These are phyloP conservation scores for Colletotrichum chrysophilum DNA, from an alignment of 2,329 filamentous ascomycete genomes.

Conservation along the genomic window DNA sequence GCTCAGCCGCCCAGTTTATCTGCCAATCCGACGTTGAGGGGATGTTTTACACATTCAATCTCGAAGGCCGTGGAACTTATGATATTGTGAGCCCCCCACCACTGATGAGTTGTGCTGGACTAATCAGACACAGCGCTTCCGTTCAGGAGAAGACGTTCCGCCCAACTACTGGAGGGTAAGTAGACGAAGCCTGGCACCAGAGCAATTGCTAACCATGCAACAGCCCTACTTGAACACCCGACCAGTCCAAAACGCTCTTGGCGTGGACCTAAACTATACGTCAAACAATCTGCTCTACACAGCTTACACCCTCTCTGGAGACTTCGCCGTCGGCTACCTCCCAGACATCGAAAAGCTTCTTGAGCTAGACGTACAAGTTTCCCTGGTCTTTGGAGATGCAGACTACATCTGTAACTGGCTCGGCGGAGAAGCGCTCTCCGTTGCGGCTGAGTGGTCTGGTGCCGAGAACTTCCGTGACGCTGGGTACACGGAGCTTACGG, in stretches of 20 bases:
- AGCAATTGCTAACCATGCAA: neutral
- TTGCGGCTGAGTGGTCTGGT: conserved; percentile 61
- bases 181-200: neutral
- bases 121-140: neutral
- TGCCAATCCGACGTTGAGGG: conserved; percentile 49
- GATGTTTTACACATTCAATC: conserved; percentile 41
- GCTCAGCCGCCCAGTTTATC: neutral
- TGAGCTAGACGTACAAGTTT: conserved; percentile 58
- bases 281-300: conserved; percentile 7
- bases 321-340: neutral
- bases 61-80: neutral
- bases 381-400: conserved; percentile 60
- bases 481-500: conserved; percentile 68
- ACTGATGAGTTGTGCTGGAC: accelerated
- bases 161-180: neutral
- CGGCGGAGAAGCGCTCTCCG: conserved; percentile 52
- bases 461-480: conserved; percentile 65
- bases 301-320: neutral
- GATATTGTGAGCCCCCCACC: neutral
- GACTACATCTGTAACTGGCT: conserved; percentile 61
- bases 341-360: conserved; percentile 40
- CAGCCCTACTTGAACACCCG: conserved; percentile 14
- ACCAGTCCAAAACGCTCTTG: conserved; percentile 62
- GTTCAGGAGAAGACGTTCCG: neutral
- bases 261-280: conserved; percentile 63